Conservation (phyloP, 352 stramenopile species). For the Phytophthora pini region DNA sequence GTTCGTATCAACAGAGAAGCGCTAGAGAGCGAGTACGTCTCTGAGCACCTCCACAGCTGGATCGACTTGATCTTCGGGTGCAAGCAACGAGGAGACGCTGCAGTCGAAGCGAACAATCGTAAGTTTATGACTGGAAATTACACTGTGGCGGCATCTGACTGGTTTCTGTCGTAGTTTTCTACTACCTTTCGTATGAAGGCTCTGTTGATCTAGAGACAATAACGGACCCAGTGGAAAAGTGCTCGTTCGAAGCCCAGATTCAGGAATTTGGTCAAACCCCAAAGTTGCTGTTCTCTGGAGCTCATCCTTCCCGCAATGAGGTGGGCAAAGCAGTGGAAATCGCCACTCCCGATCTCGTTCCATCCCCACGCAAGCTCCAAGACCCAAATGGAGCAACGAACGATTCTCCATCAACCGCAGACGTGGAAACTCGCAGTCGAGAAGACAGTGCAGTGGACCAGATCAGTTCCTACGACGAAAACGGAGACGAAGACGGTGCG, state of each 20-base stretch:
- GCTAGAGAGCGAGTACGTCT: constrained; percentile 82
- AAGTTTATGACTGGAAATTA: constrained; percentile 19
- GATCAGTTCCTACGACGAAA: constrained; percentile 33
- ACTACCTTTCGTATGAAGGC: constrained; percentile 90
- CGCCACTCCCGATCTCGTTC: constrained; percentile 49
- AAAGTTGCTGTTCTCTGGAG: constrained; percentile 71
- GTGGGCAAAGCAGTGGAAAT: constrained; percentile 62
- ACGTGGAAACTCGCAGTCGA: constrained; percentile 29
- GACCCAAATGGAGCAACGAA: constrained; percentile 27
- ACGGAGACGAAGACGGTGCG: constrained; percentile 33
- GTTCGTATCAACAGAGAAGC: constrained; percentile 74
- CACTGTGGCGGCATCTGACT: constrained; percentile 1
- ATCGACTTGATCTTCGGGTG: constrained; percentile 88
- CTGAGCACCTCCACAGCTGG: constrained; percentile 77
- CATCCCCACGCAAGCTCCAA: constrained; percentile 42
- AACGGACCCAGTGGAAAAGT: constrained; percentile 92
- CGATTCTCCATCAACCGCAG: constrained; percentile 18
- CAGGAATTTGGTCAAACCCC: constrained; percentile 94
- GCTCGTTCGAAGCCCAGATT: constrained; percentile 94
- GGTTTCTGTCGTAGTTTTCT: constrained; percentile 69
- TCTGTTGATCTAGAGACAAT: constrained; percentile 87
- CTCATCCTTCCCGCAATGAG: constrained; percentile 75
- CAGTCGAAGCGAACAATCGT: constrained; percentile 83
- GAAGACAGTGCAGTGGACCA: constrained; percentile 22
- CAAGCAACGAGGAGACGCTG: constrained; percentile 78